Base-by-base conservation (phyloP, 2,329 filamentous ascomycete genomes). In the Colletotrichum cereale region DNA sequence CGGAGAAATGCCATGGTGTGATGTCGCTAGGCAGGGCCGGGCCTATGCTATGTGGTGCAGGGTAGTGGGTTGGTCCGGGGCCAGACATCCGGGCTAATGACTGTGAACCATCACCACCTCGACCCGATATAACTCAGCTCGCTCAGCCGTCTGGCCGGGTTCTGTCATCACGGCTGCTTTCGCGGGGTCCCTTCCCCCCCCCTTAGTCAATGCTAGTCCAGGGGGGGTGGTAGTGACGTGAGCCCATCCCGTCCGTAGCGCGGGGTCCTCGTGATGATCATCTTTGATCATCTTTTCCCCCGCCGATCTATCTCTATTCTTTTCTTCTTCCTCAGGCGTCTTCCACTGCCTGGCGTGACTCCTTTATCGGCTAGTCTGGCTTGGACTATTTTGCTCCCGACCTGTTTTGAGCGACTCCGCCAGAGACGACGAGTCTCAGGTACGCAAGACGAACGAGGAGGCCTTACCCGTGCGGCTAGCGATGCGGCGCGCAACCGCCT, bases 191-290 rank as follows among this genome's bases (percentile, higher is more conserved):
- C 24, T 12, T 50, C 42, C 21, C 2, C 24, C 24, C 18, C 62
- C 42, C 21, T 14, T 11, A 10, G 18, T 34, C 44, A 24, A 26
- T 31, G 38, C 3, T 42, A 24, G n/a, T 34, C 29, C 29, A 47
- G 18, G 26, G 11, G 4, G n/a, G 6, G 29, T 14, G 40, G 21
- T 40, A 14, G 38, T 34, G 38, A 47, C 12, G 18, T 55, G 50
- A 62, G 53, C 40, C 62, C 38, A 66, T 70, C 36, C 62, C 62
- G 56, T 53, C 62, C 62, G 52, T 44, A 48, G 52, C 62, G 34
- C 48, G 67, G 55, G 55, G 38, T 44, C 55, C 21, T 44, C 24
- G 38, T 31, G 38, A 44, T 42, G 24, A 50, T 47, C 44, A n/a
- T n/a, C 36, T 12, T 36, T 36, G 50, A 16, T 31, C 24, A 12